Percentiles rank a stretch among this genome's conserved stretches.
phyloP scores from a whole-genome alignment of 2,329 filamentous ascomycete genomes.

The Laburnicola sp. region DNA sequence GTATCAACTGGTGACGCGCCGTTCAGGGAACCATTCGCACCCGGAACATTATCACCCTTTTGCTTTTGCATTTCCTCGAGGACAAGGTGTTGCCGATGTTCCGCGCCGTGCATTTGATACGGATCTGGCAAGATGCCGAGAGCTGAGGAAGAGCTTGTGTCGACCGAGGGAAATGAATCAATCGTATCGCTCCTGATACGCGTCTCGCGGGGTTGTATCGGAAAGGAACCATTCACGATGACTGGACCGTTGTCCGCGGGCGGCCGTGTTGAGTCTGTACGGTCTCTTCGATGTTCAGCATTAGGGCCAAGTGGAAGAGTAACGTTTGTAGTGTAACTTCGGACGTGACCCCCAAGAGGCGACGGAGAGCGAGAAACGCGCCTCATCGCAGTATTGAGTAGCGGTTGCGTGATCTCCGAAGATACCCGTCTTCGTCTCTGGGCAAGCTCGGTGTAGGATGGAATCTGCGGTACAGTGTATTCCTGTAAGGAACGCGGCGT shows the following conservation, averaged over 20 bases:
- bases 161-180: slow-evolving; percentile 25
- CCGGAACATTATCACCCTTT: slow-evolving; percentile 24
- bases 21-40: slow-evolving; percentile 32
- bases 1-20: slow-evolving; percentile 18
- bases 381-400: slow-evolving; percentile 42
- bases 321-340: slow-evolving; percentile 45
- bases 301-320: slow-evolving; percentile 15
- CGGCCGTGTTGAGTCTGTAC: slow-evolving; percentile 33
- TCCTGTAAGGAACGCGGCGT: slow-evolving; percentile 45
- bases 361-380: slow-evolving; percentile 52
- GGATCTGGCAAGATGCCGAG: slow-evolving; percentile 32
- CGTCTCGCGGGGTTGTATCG: slow-evolving; percentile 31
- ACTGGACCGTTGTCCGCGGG: slow-evolving; percentile 39
- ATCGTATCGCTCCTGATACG: slow-evolving; percentile 30
- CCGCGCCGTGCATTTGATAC: slow-evolving; percentile 31
- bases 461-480: slow-evolving; percentile 41
- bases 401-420: slow-evolving; percentile 46
- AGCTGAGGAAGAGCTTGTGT: slow-evolving; percentile 20
- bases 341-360: slow-evolving; percentile 48
- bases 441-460: slow-evolving; percentile 47
- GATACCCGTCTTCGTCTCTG: slow-evolving; percentile 48
- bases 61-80: slow-evolving; percentile 41
- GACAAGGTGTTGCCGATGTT: slow-evolving; percentile 37
- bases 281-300: slow-evolving; percentile 30
- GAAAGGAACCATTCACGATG: slow-evolving; percentile 47